A percentile compares a stretch with the other conserved stretches of the same genome.
Conservation (phyloP, 192 early-diverging fungal genomes). For the Spizellomyces punctatus region DNA sequence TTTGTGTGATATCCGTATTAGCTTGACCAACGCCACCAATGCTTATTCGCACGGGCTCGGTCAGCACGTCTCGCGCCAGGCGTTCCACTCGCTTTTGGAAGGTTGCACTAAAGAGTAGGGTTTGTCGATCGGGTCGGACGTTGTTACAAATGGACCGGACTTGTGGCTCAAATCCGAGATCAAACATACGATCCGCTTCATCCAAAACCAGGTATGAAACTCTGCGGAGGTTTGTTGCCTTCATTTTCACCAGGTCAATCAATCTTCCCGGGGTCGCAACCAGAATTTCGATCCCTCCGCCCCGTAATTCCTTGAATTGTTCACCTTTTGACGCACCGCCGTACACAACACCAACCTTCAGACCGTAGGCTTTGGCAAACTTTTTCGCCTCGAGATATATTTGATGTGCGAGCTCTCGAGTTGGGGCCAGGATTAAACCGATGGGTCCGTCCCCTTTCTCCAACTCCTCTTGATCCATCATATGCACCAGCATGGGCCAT, state of each 20-base stretch:
- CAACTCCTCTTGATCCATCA: slow-evolving; percentile 81
- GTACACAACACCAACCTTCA: slow-evolving; percentile 70
- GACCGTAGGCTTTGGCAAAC: slow-evolving; percentile 74
- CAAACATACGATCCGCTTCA: slow-evolving; percentile 61
- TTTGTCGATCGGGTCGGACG: slow-evolving; percentile 81
- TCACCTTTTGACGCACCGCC: slow-evolving; percentile 83
- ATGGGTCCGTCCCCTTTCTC: slow-evolving; percentile 79
- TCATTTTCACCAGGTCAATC: slow-evolving; percentile 88
- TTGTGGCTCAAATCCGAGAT: slow-evolving; percentile 69
- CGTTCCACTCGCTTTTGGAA: slow-evolving; percentile 72
- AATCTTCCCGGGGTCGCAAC: slow-evolving; percentile 84
- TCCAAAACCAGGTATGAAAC: slow-evolving; percentile 63
- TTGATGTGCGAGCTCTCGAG: slow-evolving; percentile 77
- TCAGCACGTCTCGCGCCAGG: slow-evolving; percentile 71
- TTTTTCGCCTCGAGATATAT: slow-evolving; percentile 79
- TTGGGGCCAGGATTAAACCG: slow-evolving; percentile 77
- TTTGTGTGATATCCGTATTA: slow-evolving; percentile 78
- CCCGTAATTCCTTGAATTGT: slow-evolving; percentile 79
- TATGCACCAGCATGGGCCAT: slow-evolving; percentile 81
- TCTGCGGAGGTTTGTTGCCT: slow-evolving; percentile 76
- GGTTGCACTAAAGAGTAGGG: slow-evolving; percentile 79
- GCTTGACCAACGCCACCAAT: slow-evolving; percentile 71
- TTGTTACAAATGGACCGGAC: slow-evolving; percentile 79
- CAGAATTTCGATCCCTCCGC: slow-evolving; percentile 72
- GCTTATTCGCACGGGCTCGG: slow-evolving; percentile 72